Base-by-base conservation (phyloP, 257 asterid genomes). In the Verbena officinalis region DNA sequence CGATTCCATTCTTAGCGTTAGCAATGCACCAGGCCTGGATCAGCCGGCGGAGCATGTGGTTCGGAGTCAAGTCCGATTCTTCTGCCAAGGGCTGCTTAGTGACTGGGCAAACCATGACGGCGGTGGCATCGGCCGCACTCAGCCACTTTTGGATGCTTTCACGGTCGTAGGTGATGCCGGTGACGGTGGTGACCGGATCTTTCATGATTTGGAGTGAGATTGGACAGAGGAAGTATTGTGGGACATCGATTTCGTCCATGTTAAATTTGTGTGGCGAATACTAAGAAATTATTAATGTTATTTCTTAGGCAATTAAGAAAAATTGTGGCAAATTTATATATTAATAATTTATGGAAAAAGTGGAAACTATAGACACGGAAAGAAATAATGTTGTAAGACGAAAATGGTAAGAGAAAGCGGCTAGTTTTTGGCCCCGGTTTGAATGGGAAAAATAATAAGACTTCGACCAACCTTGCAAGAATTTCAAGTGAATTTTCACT, bases 121-220 rank as follows among this genome's bases (percentile, higher is more conserved):
- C 51, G 15, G 3, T 54, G 48, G 65, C 9, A 0, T 21, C 70
- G 14, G 76, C 58, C 14, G 76, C 68, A 21, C 22, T 45, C 15
- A 87, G 68, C 99, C 99, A 93, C 16, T 76, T 70, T 33, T 93
- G 83, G 74, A 93, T 90, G 85, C 77, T 77, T 43, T 90, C 86
- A 3, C 97, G 83, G 68, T 94, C 96, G 70, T 94, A 94, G 4
- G 96, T 90, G 59, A 94, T 94, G 42, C 99, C 99, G 23, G 96
- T 80, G 68, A 84, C 74, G 33, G 96, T 70, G 27, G 95, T 88
- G 4, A 94, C 99, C 0, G 96, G 97, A 66, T 94, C 99, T 54
- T 66, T 84, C 96, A 93, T 90, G 24, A 93, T 81, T 52, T 93
- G 96, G 31, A 90, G 95, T 0, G 99, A 93, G 14, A 93, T 88